Evolutionary conservation across 106 monocot genomes (phyloP), one percentile per base, ranked within the genome.

Genomic region (Dendrobium chrysotoxum): DNA sequence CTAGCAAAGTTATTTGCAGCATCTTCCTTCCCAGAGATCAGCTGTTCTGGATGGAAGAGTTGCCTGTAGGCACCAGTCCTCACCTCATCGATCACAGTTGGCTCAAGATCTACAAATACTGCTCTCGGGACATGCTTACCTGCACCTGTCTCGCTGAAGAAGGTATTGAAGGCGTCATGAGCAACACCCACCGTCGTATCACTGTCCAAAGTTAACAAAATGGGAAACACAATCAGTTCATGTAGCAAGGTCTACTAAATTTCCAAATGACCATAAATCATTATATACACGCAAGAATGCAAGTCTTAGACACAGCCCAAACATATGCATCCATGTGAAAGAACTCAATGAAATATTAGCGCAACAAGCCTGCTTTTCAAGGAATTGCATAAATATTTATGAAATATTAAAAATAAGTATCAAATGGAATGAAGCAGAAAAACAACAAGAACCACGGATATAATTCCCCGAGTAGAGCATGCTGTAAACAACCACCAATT

Each of bases 61-160:
- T 91, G 90, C 75, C 90, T 84, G 77, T 91, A 88, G 28, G 88
- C 70, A 68, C 88, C 90, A 28, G 88, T 91, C 47, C 88, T 84
- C 53, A 91, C 90, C 67, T 88, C 90, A 70, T 91, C 90, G 64
- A 91, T 91, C 57, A 91, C 88, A 57, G 90, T 91, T 35, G 90
- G 90, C 25, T 91, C 90, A n/a, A 91, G 90, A 80, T 91, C 90
- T 45, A 91, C 84, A 79, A 91, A 91, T 15, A 91, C 84, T 38
- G 90, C 88, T 75, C 85, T 85, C 0, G 93, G 93, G 0, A 93
- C 93, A 74, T 90, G 90, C 84, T 93, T 93, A 1, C 93, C 93
- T 1, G 93, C 78, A 21, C 93, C 86, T n/a, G 93, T 93, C 82
- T 93, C 93, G 39, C 93, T 93, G 80, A 93, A 93, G 87, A 93